Evolutionary conservation across 805 yeast species (phyloP).

Genomic region (Ogataea saltuana): DNA sequence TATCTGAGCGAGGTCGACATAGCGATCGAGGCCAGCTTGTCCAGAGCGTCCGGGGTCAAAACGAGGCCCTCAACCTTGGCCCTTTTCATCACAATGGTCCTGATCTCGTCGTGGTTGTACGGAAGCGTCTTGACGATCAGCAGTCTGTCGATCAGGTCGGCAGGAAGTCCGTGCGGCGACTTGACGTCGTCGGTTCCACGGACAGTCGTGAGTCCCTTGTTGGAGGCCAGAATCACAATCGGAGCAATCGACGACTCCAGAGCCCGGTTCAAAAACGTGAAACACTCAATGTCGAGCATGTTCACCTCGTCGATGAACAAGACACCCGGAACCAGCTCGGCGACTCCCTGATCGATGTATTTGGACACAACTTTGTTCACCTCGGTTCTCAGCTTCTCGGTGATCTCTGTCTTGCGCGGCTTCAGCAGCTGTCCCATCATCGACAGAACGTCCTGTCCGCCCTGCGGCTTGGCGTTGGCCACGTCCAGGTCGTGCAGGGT

Average conservation of each 20-base stretch:
- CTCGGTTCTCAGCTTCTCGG: slow-evolving; percentile 93
- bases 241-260: slow-evolving; percentile 96
- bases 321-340: slow-evolving; percentile 97
- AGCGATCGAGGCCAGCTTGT: slow-evolving; percentile 85
- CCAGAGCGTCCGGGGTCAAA: slow-evolving; percentile 77
- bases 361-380: slow-evolving; percentile 96
- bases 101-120: slow-evolving; percentile 80
- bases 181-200: slow-evolving; percentile 85
- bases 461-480: slow-evolving; percentile 96
- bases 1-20: slow-evolving; percentile 88
- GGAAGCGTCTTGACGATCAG: slow-evolving; percentile 85
- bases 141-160: slow-evolving; percentile 90
- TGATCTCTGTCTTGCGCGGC: slow-evolving; percentile 95
- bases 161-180: slow-evolving; percentile 97
- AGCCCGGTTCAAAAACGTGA: slow-evolving; percentile 93
- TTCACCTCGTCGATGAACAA: slow-evolving; percentile 97
- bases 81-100: slow-evolving; percentile 82
- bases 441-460: slow-evolving; percentile 93
- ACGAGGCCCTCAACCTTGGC: slow-evolving; percentile 94
- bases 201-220: slow-evolving; percentile 90
- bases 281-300: slow-evolving; percentile 96
- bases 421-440: slow-evolving; percentile 97
- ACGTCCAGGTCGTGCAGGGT: slow-evolving; percentile 97
- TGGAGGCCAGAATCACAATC: slow-evolving; percentile 96
- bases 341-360: slow-evolving; percentile 99